Conservation (phyloP, 75 land plant species). For the Cryptomeria japonica region DNA sequence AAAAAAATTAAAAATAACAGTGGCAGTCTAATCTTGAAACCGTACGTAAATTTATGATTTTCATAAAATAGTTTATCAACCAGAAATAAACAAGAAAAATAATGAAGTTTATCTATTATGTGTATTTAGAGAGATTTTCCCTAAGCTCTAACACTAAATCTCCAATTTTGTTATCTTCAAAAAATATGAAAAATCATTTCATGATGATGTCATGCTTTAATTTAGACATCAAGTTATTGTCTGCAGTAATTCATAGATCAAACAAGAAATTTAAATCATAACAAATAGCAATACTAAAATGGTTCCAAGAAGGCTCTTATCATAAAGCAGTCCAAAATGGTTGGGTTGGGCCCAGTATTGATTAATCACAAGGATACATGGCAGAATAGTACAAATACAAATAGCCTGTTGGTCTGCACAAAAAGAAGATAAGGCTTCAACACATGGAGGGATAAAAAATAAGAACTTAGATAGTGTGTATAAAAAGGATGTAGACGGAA, state of each 20-base stretch:
- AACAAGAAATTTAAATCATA: no score
- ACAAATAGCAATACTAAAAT: background rate
- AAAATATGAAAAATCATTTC: background rate
- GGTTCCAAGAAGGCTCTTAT: no score
- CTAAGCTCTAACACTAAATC: background rate
- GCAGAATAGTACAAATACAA: no score
- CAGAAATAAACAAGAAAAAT: background rate
- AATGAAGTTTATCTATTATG: background rate
- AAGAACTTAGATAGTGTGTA: no score
- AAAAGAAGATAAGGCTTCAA: no score
- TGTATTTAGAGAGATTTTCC: background rate
- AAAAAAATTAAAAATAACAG: background rate
- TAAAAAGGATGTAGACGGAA: no score
- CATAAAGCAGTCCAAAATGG: no score
- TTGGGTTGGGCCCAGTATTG: no score
- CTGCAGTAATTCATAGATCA: background rate
- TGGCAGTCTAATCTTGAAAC: background rate
- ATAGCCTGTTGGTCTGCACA: no score
- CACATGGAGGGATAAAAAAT: no score
- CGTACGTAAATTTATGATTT: background rate
- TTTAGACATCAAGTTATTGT: background rate
- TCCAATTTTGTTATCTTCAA: background rate
- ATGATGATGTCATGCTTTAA: background rate
- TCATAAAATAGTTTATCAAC: background rate
- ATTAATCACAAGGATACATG: no score